Evolutionary conservation across 1,284 basidiomycete species (phyloP), one percentile per base, ranked within the genome.

Genomic region (Trametes hirsuta): DNA sequence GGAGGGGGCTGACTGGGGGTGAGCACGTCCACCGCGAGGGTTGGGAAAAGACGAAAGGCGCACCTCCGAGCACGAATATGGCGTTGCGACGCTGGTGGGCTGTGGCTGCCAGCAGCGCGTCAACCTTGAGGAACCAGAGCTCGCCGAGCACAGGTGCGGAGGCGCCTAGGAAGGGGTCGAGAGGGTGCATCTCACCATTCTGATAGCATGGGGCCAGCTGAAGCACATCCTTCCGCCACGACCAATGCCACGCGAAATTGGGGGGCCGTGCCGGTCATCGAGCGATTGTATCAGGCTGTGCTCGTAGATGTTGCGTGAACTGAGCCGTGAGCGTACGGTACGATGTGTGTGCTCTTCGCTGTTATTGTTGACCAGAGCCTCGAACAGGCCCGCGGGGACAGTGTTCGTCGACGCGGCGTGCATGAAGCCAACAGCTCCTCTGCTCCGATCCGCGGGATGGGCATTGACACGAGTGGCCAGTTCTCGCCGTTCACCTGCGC

Each of bases 361-460:
- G 48, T 75, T 75, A 37, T 75, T 78, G 64, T 79, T 83, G 25
- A 82, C 85, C 53, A 91, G 78, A 11, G 90, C 88, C 75, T 93
- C 93, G 82, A 93, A 93, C 58, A 93, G 70, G 4, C 90, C 90
- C 42, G 91, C 91, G 24, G 91, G 91, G 15, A 93, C 87, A 15
- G 89, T 93, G 68, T 90, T 91, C 24, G 78, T 84, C 14, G 86
- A 85, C 1, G 85, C 76, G 30, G 88, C 80, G 65, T 90, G 87
- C 69, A 85, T 92, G 77, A 92, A 93, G 70, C 93, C 90, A 53
- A 93, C 47, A 79, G 67, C 54, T 74, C 72, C 35, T 68, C 65
- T 3, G 69, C 70, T 4, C 64, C 64, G n/a, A 65, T 65, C 58
- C 63, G 64, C 4, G 64, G 64, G 12, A 65, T 58, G 3, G 64